A percentile compares a stretch with the other conserved stretches of the same genome.
phyloP scores from a whole-genome alignment of 2,329 filamentous ascomycete genomes.

The Amesomyces nigricolor region DNA sequence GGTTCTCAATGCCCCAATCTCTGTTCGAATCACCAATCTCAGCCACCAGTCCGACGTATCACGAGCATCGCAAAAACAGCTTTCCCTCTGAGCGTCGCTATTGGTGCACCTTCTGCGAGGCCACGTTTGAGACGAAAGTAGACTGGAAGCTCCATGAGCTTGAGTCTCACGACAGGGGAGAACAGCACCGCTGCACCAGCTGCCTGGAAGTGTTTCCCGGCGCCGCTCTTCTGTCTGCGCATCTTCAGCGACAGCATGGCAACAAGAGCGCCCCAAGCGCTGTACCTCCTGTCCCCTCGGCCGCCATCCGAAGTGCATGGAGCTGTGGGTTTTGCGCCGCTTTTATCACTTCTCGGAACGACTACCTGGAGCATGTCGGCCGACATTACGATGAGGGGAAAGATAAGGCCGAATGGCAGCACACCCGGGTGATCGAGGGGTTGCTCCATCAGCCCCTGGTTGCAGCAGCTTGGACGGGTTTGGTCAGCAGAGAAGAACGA shows the following conservation, averaged over 20 bases:
- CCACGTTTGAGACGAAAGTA: constrained; percentile 15
- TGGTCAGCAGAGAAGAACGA: constrained; percentile 18
- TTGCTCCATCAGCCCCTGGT: constrained; percentile 22
- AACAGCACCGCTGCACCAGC: constrained; percentile 8
- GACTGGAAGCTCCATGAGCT: constrained; percentile 23
- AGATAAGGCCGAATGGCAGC: constrained; percentile 20
- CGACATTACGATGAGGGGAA: constrained; percentile 21
- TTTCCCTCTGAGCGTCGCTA: constrained; percentile 9
- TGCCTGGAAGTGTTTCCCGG: constrained; percentile 12
- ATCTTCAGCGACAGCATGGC: constrained; percentile 10
- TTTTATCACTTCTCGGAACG: constrained; percentile 8
- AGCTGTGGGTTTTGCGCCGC: constrained; percentile 25
- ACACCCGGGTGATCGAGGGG: constrained; percentile 22
- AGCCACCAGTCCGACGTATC: constrained; percentile 11
- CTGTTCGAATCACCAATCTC: constrained; percentile 21
- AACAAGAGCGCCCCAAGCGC: background rate
- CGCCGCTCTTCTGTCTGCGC: constrained; percentile 4
- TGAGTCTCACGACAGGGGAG: constrained; percentile 14
- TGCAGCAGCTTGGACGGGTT: constrained; percentile 13
- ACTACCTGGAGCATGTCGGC: constrained; percentile 27
- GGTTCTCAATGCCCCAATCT: constrained; percentile 19
- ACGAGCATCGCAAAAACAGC: constrained; percentile 14
- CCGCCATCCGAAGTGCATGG: constrained; percentile 16
- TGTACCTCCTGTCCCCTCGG: background rate
- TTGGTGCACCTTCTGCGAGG: constrained; percentile 24